Evolutionary conservation across 106 monocot genomes (phyloP), one percentile per base, ranked within the genome.

Genomic region (Triglochin maritima): DNA sequence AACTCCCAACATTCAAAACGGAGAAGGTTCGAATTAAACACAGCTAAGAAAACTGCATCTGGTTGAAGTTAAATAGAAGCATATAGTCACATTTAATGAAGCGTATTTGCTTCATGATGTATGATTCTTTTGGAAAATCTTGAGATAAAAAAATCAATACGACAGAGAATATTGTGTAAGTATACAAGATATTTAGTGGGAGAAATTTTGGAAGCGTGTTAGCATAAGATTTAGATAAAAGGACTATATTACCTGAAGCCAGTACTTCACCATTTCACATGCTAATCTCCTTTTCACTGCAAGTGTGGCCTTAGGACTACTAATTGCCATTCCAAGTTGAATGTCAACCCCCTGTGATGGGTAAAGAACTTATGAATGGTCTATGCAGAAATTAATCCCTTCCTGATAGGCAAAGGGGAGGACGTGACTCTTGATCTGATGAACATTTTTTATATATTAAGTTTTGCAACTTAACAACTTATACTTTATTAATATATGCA

Each of bases 181-280:
- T 45, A 44, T 4, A 72, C 46, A 8, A 54, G 9, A 52, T 60
- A 4, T 14, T 59, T 14, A 43, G 17, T 17, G 29, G 60, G 60
- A 29, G 52, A 9, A 15, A 8, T 17, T 41, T 9, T 9, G 17
- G 9, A 17, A 16, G 3, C 9, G 8, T 16, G 60, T 41, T 17
- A 60, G 60, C 1, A 60, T 60, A 60, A 17, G 29, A 17, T 17
- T 17, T 17, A 17, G n/a, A 44, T n/a, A 14, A 45, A 48, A 73
- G 15, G 7, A 55, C 3, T 9, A 63, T 53, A 7, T 47, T 85
- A 89, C 86, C 84, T 91, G 82, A 2, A 84, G 76, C 84, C 86
- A 91, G 65, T 81, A 87, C 68, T 91, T 87, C 47, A 80, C 73
- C 90, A 91, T 91, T 68, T 91, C 90, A 69, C 90, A 91, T 62